Evolutionary conservation across 2,329 filamentous ascomycete genomes (phyloP).

Genomic region (Cladosporium sp.): DNA sequence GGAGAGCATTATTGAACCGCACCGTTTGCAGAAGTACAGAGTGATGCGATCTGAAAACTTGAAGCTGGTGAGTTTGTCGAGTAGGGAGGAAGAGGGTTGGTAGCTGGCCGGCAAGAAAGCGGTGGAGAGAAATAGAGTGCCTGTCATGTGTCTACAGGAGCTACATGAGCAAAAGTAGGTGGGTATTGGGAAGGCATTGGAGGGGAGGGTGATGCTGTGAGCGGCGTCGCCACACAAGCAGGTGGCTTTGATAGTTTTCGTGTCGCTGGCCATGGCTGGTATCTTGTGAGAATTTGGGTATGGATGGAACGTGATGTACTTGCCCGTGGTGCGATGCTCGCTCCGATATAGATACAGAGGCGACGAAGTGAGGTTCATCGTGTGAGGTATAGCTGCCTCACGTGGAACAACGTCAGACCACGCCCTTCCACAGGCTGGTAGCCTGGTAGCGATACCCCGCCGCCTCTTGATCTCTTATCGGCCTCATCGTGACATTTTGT

Average conservation of each 20-base stretch:
- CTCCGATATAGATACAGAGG: background rate
- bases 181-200: conserved; percentile 39
- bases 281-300: background rate
- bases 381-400: background rate
- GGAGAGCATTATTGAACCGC: conserved; percentile 46
- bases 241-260: conserved; percentile 26
- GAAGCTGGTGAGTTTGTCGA: conserved; percentile 45
- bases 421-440: background rate
- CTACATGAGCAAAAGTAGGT: conserved; percentile 54
- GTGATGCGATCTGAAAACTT: conserved; percentile 43
- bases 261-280: conserved; percentile 22
- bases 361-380: background rate
- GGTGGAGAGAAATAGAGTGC: conserved; percentile 48
- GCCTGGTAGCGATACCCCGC: background rate
- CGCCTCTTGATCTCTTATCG: background rate
- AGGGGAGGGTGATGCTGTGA: conserved; percentile 39
- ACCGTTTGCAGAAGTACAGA: conserved; percentile 53
- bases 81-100: conserved; percentile 26
- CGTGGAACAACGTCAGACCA: background rate
- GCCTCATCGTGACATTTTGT: background rate
- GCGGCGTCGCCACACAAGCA: conserved; percentile 42
- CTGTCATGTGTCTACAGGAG: conserved; percentile 51
- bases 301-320: background rate
- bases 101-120: conserved; percentile 42
- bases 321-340: background rate